A percentile compares a stretch with the other conserved stretches of the same genome.
These are phyloP conservation scores for Penstemon newberryi DNA, from an alignment of 257 asterid species.

Conservation along the genomic window DNA sequence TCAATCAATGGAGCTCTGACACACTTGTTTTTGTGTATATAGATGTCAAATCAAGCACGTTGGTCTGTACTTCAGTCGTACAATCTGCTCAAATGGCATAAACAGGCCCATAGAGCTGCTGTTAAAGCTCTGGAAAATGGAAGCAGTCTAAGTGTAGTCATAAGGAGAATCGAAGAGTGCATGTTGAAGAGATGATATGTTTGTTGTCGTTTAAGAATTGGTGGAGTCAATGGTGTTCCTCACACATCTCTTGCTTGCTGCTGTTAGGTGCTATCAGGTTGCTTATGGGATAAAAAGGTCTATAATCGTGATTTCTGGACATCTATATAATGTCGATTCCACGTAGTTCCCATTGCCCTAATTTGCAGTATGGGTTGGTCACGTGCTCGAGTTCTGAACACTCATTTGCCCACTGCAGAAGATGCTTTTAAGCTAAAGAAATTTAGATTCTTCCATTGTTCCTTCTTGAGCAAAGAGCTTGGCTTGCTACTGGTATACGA, in stretches of 20 bases:
- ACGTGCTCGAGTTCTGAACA: background rate
- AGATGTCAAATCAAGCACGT: conserved; percentile 99
- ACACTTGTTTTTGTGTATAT: background rate
- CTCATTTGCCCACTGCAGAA: background rate
- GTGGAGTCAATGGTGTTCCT: conserved; percentile 1
- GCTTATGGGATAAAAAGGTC: background rate
- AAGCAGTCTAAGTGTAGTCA: conserved; percentile 63
- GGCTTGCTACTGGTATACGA: no score
- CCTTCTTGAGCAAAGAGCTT: background rate
- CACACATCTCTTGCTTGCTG: conserved; percentile 14
- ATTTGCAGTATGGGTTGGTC: background rate
- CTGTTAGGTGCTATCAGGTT: background rate
- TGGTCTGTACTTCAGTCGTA: conserved; percentile 91
- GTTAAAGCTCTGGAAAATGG: conserved; percentile 74
- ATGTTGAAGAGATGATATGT: conserved; percentile 42
- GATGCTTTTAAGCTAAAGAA: background rate
- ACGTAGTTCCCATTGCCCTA: background rate
- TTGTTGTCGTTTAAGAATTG: conserved; percentile 15
- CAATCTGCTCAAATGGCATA: conserved; percentile 87
- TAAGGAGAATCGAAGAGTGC: conserved; percentile 72
- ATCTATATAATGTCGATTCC: background rate
- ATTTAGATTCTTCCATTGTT: background rate
- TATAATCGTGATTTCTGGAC: background rate
- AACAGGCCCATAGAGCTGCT: conserved; percentile 80
- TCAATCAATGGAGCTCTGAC: conserved; percentile 9